Percentiles rank a stretch among this genome's conserved stretches.
These are phyloP conservation scores for Martensiomyces pterosporus DNA, from an alignment of 192 early-diverging fungal species.

Conservation along the genomic window DNA sequence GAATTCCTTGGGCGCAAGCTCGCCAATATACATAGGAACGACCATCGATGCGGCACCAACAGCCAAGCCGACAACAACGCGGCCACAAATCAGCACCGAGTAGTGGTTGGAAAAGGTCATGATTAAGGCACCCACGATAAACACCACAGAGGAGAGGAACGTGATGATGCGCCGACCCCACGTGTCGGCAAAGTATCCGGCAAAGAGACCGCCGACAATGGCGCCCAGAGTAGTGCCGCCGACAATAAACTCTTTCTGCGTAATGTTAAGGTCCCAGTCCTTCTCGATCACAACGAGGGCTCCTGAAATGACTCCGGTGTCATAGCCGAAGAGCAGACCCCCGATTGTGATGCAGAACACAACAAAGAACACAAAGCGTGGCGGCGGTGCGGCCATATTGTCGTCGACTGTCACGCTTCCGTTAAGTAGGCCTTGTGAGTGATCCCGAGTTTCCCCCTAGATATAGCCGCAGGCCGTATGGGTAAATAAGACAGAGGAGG, in stretches of 20 bases:
- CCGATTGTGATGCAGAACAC: conserved; percentile 52
- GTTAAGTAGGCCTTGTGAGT: not conserved
- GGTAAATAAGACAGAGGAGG: too few relatives aligned
- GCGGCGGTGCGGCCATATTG: conserved; percentile 16
- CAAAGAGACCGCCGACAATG: conserved; percentile 64
- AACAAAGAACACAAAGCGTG: conserved; percentile 44
- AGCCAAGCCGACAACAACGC: conserved; percentile 52
- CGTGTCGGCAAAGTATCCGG: conserved; percentile 66
- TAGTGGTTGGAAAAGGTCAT: conserved; percentile 51
- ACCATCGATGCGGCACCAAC: conserved; percentile 54
- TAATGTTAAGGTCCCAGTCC: conserved; percentile 41
- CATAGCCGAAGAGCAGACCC: conserved; percentile 55
- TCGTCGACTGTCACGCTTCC: conserved; percentile 6
- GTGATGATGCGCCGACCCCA: conserved; percentile 53
- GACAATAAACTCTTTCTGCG: conserved; percentile 51
- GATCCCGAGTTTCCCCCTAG: too few relatives aligned
- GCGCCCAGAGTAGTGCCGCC: conserved; percentile 48
- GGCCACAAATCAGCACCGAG: conserved; percentile 48
- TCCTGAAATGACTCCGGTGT: conserved; percentile 51
- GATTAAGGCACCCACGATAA: conserved; percentile 54
- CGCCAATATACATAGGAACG: conserved; percentile 53
- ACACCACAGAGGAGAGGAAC: conserved; percentile 49
- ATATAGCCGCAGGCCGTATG: too few relatives aligned
- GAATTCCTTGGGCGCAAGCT: conserved; percentile 56
- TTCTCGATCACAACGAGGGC: conserved; percentile 48